A percentile compares a stretch with the other conserved stretches of the same genome.
Conservation (phyloP, 129 eudicot species). For the Scalesia atractyloides region DNA sequence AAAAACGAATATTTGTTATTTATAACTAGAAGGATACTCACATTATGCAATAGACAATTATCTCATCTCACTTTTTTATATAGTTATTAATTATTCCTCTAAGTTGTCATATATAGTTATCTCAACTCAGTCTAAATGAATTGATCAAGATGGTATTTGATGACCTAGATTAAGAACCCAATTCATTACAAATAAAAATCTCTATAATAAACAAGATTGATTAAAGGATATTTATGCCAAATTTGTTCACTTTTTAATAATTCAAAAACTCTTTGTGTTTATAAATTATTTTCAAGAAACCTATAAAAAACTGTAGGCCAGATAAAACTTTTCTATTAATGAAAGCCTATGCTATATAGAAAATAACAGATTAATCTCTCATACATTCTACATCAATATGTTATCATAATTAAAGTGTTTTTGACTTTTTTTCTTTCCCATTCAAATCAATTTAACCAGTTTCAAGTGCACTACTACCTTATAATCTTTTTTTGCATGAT, state of each 20-base stretch:
- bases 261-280: no score
- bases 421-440: background rate
- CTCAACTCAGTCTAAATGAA: no score
- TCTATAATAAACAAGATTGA: background rate
- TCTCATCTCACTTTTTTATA: no score
- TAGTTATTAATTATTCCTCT: no score
- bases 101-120: no score
- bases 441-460: slow-evolving; percentile 16
- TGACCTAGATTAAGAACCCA: no score
- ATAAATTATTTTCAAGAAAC: background rate
- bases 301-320: background rate
- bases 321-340: background rate
- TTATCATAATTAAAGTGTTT: slow-evolving; percentile 6
- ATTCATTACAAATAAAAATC: no score
- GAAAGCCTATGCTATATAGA: background rate
- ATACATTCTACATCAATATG: background rate
- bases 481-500: slow-evolving; percentile 17
- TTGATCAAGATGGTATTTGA: no score
- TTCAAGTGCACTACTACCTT: slow-evolving; percentile 19
- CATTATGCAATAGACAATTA: no score
- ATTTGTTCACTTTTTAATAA: no score
- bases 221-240: background rate
- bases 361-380: background rate
- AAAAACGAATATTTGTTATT: no score
- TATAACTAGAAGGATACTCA: no score